Percentiles rank a stretch among this genome's conserved stretches.
These are phyloP conservation scores for Aciculosporium take DNA, from an alignment of 2,329 filamentous ascomycete species.

Conservation along the genomic window DNA sequence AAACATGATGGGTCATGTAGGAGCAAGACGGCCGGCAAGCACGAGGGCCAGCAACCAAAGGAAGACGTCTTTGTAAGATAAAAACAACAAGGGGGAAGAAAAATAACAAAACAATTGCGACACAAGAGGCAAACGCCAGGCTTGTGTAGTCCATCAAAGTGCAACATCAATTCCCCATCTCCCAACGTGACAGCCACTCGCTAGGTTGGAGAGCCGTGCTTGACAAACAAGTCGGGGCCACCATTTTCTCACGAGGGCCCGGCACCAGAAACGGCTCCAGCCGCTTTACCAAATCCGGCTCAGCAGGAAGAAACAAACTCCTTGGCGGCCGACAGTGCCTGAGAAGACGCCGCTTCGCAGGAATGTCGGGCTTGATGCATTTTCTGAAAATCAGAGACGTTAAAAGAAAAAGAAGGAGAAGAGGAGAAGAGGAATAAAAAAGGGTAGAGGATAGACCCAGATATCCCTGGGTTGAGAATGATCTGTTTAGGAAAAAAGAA, in stretches of 20 bases:
- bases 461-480: background rate
- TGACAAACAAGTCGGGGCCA: constrained; percentile 8
- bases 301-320: background rate
- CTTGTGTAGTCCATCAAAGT: constrained; percentile 3
- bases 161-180: constrained; percentile 1
- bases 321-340: background rate
- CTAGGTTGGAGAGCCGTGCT: background rate
- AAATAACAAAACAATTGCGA: background rate
- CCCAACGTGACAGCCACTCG: background rate
- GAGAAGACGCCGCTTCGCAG: background rate
- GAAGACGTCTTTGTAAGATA: background rate
- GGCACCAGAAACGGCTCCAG: background rate
- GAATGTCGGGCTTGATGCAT: background rate
- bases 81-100: background rate
- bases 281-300: background rate
- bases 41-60: background rate
- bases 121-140: constrained; percentile 14
- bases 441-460: background rate
- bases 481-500: background rate
- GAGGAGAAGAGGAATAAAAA: background rate
- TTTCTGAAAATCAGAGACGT: background rate
- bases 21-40: no score
- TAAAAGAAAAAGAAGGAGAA: background rate
- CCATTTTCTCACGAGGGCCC: background rate
- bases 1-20: no score